phyloP scores from a whole-genome alignment of 169 alveolate species.

The Ichthyophthirius multifiliis region DNA sequence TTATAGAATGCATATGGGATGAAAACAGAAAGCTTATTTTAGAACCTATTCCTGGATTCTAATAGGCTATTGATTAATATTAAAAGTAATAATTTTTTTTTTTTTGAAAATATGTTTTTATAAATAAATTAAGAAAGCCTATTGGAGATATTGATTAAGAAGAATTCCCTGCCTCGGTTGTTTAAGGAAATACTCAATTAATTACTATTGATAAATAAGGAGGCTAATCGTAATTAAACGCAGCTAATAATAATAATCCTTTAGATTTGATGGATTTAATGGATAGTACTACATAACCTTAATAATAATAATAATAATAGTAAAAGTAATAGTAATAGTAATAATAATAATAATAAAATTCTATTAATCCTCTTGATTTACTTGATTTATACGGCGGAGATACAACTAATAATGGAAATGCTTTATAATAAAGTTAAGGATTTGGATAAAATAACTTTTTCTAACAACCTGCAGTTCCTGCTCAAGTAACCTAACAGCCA shows the following conservation, averaged over 20 bases:
- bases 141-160: constrained; percentile 35
- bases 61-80: neutral
- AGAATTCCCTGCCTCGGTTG: constrained; percentile 20
- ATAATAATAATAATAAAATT: constrained; percentile 8
- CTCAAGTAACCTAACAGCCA: neutral
- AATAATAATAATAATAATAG: neutral
- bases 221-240: neutral
- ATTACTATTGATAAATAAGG: neutral
- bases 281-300: neutral
- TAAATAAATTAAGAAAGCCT: constrained; percentile 10
- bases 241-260: constrained; percentile 1
- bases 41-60: constrained; percentile 51
- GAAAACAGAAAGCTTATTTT: constrained; percentile 49
- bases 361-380: neutral
- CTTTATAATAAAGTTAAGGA: neutral
- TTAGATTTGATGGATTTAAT: neutral
- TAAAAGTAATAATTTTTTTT: neutral
- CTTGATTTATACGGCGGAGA: too few relatives aligned
- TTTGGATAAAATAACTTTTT: neutral
- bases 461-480: neutral
- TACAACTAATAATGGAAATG: too few relatives aligned
- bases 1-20: constrained; percentile 58
- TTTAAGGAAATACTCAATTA: neutral
- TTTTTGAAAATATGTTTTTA: neutral
- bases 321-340: neutral